Conservation (phyloP, 768 basidiomycete species). For the Agaricus subrufescens region DNA sequence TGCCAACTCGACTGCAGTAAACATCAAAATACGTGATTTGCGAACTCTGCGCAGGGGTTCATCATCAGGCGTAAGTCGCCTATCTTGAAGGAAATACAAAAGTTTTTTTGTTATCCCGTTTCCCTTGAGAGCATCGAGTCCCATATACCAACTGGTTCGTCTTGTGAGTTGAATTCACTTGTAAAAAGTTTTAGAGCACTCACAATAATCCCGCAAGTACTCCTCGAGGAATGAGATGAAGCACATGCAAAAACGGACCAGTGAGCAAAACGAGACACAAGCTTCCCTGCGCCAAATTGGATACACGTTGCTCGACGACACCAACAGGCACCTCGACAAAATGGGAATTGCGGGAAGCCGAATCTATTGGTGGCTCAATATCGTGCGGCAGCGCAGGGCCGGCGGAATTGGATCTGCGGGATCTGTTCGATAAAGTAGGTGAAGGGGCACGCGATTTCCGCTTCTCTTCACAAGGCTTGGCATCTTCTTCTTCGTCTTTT, state of each 20-base stretch:
- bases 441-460: slow-evolving; percentile 1
- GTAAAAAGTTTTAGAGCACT: slow-evolving; percentile 20
- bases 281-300: slow-evolving; percentile 81
- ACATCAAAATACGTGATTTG: slow-evolving; percentile 67
- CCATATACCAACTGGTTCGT: slow-evolving; percentile 81
- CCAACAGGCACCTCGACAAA: slow-evolving; percentile 53
- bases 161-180: not conserved
- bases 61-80: slow-evolving; percentile 45
- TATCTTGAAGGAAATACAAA: slow-evolving; percentile 75
- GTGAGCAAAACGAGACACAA: slow-evolving; percentile 77
- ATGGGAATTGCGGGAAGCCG: slow-evolving; percentile 17
- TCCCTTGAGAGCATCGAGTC: slow-evolving; percentile 69
- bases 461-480: not conserved
- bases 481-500: slow-evolving; percentile 23
- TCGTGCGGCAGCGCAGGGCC: not conserved
- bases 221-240: slow-evolving; percentile 76
- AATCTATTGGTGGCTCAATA: slow-evolving; percentile 6
- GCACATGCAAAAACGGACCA: slow-evolving; percentile 75
- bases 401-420: not conserved
- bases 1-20: slow-evolving; percentile 68
- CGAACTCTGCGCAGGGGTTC: slow-evolving; percentile 79
- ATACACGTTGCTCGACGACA: slow-evolving; percentile 91
- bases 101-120: slow-evolving; percentile 84
- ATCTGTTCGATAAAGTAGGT: slow-evolving; percentile 12
- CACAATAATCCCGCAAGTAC: slow-evolving; percentile 86